Conservation (phyloP, 805 yeast genomes). For the Myxozyma udenii region DNA sequence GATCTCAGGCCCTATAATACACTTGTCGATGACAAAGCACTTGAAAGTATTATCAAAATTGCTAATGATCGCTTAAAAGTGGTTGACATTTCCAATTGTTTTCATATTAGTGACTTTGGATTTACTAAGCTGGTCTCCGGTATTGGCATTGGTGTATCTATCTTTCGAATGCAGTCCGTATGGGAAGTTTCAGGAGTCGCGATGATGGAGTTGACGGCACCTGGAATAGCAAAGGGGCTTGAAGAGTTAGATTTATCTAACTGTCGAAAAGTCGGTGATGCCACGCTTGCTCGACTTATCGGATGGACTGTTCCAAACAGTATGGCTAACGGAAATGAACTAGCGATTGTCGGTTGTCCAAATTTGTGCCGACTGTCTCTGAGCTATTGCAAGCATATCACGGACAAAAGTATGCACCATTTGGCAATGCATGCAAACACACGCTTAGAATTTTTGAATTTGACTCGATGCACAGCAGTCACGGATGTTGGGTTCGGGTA, state of each 20-base stretch:
- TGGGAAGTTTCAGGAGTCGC: conserved; percentile 83
- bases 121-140: conserved; percentile 68
- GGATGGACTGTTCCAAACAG: conserved; percentile 46
- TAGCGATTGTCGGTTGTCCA: conserved; percentile 53
- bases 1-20: conserved; percentile 65
- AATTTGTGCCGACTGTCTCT: conserved; percentile 53
- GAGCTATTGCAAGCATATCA: conserved; percentile 73
- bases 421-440: conserved; percentile 58
- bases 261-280: conserved; percentile 70
- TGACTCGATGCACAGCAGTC: conserved; percentile 73
- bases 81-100: conserved; percentile 68
- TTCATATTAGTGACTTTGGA: conserved; percentile 73
- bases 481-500: conserved; percentile 69
- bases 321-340: conserved; percentile 10
- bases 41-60: conserved; percentile 60
- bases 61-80: conserved; percentile 59
- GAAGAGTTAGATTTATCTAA: conserved; percentile 65
- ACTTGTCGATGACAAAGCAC: conserved; percentile 54
- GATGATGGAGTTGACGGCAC: conserved; percentile 70
- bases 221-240: conserved; percentile 57
- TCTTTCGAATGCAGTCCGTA: conserved; percentile 60
- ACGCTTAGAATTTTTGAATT: conserved; percentile 54
- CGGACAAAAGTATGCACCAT: conserved; percentile 64
- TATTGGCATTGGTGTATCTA: conserved; percentile 61
- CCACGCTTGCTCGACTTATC: conserved; percentile 64